Evolutionary conservation across 148 eudicot genomes (phyloP).

Genomic region (Rhododendron molle): DNA sequence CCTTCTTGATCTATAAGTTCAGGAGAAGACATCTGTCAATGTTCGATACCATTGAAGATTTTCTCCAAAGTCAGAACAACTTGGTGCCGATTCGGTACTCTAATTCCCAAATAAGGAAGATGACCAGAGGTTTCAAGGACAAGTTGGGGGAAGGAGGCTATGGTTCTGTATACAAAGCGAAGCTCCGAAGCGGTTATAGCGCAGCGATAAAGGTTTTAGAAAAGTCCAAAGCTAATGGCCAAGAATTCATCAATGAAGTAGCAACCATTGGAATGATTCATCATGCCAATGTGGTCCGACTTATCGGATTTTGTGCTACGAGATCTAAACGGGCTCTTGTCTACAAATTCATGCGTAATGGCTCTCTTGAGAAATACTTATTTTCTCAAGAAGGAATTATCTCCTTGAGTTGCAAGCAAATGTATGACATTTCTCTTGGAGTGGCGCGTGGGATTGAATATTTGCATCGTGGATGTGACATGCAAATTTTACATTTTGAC

Average conservation of each 20-base stretch:
- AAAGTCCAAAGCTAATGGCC: constrained; percentile 12
- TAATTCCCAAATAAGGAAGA: not conserved
- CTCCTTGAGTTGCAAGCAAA: constrained; percentile 15
- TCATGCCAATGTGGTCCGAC: constrained; percentile 25
- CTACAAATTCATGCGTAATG: constrained; percentile 22
- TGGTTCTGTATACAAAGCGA: constrained; percentile 3
- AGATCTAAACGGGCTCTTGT: constrained; percentile 11
- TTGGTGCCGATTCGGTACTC: not conserved
- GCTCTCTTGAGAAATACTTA: constrained; percentile 26
- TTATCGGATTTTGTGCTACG: constrained; percentile 23
- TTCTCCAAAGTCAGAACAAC: constrained; percentile 22
- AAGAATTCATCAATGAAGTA: constrained; percentile 28
- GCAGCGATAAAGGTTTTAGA: constrained; percentile 23
- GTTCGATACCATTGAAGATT: constrained; percentile 14
- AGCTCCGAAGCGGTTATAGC: not conserved
- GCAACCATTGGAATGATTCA: not conserved
- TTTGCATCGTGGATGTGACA: constrained; percentile 23
- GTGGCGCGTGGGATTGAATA: constrained; percentile 24
- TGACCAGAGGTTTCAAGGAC: not conserved
- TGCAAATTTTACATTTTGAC: constrained; percentile 20
- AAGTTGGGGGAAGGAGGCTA: not conserved
- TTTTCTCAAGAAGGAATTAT: constrained; percentile 3
- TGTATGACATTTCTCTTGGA: constrained; percentile 16
- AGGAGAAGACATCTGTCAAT: not conserved
- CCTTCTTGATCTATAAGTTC: constrained; percentile 1